These are phyloP conservation scores for Lactarius psammicola DNA, from an alignment of 768 basidiomycete species.

Conservation along the genomic window DNA sequence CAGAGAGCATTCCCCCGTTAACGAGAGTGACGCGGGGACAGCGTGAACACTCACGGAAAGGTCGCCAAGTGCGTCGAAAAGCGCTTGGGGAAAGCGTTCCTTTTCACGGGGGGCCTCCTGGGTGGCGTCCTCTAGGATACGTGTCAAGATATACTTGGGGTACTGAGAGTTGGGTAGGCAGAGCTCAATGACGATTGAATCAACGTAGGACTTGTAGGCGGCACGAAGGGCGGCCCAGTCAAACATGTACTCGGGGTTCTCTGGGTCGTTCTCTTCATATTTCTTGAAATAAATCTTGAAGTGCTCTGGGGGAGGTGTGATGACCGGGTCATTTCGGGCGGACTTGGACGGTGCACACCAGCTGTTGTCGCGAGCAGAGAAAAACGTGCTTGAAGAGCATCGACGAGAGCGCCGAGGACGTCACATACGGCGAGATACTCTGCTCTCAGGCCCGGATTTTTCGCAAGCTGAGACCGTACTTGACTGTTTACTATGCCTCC, in stretches of 20 bases:
- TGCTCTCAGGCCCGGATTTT: constrained; percentile 49
- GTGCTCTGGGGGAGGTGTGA: constrained; percentile 49
- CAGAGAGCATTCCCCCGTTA: neutral
- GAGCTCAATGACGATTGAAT: constrained; percentile 80
- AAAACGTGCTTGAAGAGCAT: constrained; percentile 62
- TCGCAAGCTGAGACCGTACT: constrained; percentile 53
- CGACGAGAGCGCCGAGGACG: constrained; percentile 56
- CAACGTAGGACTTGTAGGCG: constrained; percentile 73
- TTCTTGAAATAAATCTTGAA: constrained; percentile 69
- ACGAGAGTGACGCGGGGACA: neutral
- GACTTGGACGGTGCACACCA: constrained; percentile 45
- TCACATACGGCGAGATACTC: constrained; percentile 65
- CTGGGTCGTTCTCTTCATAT: constrained; percentile 39
- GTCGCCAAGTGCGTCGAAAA: constrained; percentile 83
- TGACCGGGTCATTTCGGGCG: constrained; percentile 16
- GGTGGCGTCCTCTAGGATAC: constrained; percentile 66
- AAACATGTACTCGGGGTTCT: constrained; percentile 58
- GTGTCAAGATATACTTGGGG: constrained; percentile 62
- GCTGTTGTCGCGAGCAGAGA: constrained; percentile 68
- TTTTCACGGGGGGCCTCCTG: constrained; percentile 72
- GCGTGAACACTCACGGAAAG: constrained; percentile 54
- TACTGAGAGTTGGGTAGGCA: constrained; percentile 71
- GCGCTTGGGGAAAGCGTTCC: constrained; percentile 70
- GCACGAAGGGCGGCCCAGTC: constrained; percentile 60
- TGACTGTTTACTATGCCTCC: constrained; percentile 54